Base-by-base conservation (phyloP, 2,329 filamentous ascomycete species). In the Xenosphaeropsis pyriputrescens region DNA sequence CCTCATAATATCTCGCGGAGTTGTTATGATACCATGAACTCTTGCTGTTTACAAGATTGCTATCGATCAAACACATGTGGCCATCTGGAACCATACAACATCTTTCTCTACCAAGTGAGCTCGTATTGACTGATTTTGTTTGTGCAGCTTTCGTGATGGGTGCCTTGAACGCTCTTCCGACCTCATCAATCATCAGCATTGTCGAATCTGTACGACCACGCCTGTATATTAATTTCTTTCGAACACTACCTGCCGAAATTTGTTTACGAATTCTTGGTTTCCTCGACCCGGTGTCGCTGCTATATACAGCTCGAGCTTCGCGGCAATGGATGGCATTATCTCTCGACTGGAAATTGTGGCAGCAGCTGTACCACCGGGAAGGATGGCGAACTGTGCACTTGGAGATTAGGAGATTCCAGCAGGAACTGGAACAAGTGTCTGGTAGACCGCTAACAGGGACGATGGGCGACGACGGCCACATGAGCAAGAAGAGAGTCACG, bases 151-250 rank as follows among this genome's bases (percentile, higher is more conserved):
- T 26, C 22, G 22, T 26, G 22, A 85, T 89, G 61, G 70, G 74
- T 34, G 70, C 94, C 17, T 67, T 95, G 39, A 73, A 79, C 41
- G 78, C 80, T 40, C 67, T 95, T 18, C 83, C 82, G 14, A 93
- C 85, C 1, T 82, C 82, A 6, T 74, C 78, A 38, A 78, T 95
- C 42, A 78, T 81, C 36, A 70, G 79, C 33, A 83, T 95, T 38
- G 84, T 94, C 34, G 74, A 88, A 39, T 73, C 79, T 45, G 64
- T 94, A 14, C 82, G 79, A 44, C 84, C 86, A 4, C 71, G 88
- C 37, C 76, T 96, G 2, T 88, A 95, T 58, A 89, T 95, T 60
- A 85, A 98, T 59, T 94, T 94, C 39, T 76, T 94, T 32, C 66
- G 75, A 45, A 77, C 85, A 50, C 72, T 98, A 1, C 91, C 91